Conservation (phyloP, 495 filamentous ascomycete species). For the Penicillium odoratum region DNA sequence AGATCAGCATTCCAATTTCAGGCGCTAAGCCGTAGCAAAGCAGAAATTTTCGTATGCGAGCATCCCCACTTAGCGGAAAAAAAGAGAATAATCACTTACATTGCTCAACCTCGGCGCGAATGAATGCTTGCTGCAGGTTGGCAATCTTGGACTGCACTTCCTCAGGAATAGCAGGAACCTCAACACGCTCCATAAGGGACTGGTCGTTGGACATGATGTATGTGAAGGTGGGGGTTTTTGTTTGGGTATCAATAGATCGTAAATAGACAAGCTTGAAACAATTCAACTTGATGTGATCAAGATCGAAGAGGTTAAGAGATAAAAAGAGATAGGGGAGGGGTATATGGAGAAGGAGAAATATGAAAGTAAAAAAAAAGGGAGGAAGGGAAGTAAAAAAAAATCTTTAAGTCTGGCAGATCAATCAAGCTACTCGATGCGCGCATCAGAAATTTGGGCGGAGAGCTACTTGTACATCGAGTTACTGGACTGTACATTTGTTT, state of each 20-base stretch:
- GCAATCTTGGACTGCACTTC: constrained; percentile 35
- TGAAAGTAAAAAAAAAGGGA: constrained; percentile 12
- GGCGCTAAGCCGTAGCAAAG: not conserved
- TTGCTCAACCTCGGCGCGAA: constrained; percentile 41
- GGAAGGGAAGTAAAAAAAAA: constrained; percentile 20
- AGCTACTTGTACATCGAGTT: constrained; percentile 9
- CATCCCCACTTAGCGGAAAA: not conserved
- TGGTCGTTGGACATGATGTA: constrained; percentile 31
- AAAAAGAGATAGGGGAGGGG: constrained; percentile 6
- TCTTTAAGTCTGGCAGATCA: constrained; percentile 20
- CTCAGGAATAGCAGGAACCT: constrained; percentile 33
- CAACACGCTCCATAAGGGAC: constrained; percentile 35
- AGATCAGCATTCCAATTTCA: not conserved
- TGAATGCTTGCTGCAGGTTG: constrained; percentile 39
- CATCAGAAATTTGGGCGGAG: constrained; percentile 11
- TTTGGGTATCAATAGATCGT: not conserved
- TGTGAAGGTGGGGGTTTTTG: constrained; percentile 1
- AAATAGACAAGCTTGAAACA: not conserved
- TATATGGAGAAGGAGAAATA: constrained; percentile 10
- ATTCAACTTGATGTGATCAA: not conserved
- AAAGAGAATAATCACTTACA: constrained; percentile 29
- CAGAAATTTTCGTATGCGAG: not conserved
- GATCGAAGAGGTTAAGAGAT: constrained; percentile 1
- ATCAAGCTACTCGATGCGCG: constrained; percentile 19
- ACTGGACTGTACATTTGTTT: constrained; percentile 1